Conservation (phyloP, 1,139 yeast genomes). For the Saccharomyces hybrid region DNA sequence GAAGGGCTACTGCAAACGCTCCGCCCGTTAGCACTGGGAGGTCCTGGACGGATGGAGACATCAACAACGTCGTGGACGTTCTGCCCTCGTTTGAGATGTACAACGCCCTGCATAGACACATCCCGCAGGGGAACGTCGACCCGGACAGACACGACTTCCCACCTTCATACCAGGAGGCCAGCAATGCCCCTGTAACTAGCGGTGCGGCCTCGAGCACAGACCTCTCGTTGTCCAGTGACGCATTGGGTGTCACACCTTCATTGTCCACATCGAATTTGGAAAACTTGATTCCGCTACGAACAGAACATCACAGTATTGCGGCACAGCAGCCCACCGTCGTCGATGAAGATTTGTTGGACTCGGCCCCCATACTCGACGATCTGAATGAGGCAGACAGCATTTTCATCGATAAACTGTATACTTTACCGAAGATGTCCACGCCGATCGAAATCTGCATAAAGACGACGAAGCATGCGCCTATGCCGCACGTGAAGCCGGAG, state of each 20-base stretch:
- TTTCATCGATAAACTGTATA: slow-evolving; percentile 31
- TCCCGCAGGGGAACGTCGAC: slow-evolving; percentile 25
- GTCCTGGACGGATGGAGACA: neutral
- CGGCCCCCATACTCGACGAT: slow-evolving; percentile 14
- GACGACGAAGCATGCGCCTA: slow-evolving; percentile 34
- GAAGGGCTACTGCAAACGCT: slow-evolving; percentile 2
- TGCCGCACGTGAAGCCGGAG: slow-evolving; percentile 23
- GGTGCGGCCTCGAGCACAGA: slow-evolving; percentile 4
- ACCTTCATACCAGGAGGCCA: slow-evolving; percentile 22
- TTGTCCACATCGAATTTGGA: slow-evolving; percentile 6
- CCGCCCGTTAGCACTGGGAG: neutral
- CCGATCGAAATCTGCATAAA: slow-evolving; percentile 31
- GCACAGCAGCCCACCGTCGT: neutral
- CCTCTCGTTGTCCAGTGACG: neutral
- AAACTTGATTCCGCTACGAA: slow-evolving; percentile 12
- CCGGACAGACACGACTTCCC: slow-evolving; percentile 24
- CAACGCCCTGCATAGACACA: slow-evolving; percentile 25
- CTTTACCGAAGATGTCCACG: slow-evolving; percentile 26
- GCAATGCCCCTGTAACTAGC: slow-evolving; percentile 6
- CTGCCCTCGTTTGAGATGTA: slow-evolving; percentile 28
- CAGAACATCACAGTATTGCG: slow-evolving; percentile 9
- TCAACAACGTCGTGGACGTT: slow-evolving; percentile 15
- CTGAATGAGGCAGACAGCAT: slow-evolving; percentile 21
- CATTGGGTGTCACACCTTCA: neutral
- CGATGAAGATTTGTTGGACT: slow-evolving; percentile 4